These are phyloP conservation scores for Tetragonia tetragonoides DNA, from an alignment of 148 eudicot genomes.

Conservation along the genomic window DNA sequence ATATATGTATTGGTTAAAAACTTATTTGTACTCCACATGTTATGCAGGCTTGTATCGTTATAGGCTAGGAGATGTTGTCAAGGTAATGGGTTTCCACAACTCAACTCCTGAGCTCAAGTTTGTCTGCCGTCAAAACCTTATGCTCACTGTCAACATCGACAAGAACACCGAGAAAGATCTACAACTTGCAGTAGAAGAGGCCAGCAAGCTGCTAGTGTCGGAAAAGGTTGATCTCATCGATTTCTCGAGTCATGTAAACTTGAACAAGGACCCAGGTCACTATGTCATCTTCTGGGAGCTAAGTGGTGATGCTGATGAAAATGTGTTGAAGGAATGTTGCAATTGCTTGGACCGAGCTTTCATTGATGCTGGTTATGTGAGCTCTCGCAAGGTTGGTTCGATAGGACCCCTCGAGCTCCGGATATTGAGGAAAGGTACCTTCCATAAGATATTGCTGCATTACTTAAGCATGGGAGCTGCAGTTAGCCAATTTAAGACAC, in stretches of 20 bases:
- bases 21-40: not conserved
- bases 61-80: constrained; percentile 75
- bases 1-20: too few relatives aligned
- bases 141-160: constrained; percentile 81
- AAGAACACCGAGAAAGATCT: constrained; percentile 93
- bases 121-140: constrained; percentile 74
- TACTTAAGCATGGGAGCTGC: constrained; percentile 62
- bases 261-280: constrained; percentile 58
- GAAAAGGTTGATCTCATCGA: constrained; percentile 72
- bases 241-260: constrained; percentile 69
- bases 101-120: constrained; percentile 81
- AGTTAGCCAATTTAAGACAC: constrained; percentile 88
- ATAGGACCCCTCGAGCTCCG: constrained; percentile 81
- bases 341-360: constrained; percentile 67
- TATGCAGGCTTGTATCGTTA: constrained; percentile 83
- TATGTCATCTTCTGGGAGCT: constrained; percentile 90
- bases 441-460: constrained; percentile 63
- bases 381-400: constrained; percentile 58
- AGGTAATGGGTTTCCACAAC: constrained; percentile 79
- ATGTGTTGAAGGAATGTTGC: constrained; percentile 57
- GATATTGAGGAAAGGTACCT: constrained; percentile 67
- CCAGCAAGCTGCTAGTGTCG: constrained; percentile 41
- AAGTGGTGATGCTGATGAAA: constrained; percentile 56
- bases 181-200: constrained; percentile 69
- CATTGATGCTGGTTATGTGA: constrained; percentile 67